phyloP scores from a whole-genome alignment of 768 basidiomycete species.

The Ramaria sp. region DNA sequence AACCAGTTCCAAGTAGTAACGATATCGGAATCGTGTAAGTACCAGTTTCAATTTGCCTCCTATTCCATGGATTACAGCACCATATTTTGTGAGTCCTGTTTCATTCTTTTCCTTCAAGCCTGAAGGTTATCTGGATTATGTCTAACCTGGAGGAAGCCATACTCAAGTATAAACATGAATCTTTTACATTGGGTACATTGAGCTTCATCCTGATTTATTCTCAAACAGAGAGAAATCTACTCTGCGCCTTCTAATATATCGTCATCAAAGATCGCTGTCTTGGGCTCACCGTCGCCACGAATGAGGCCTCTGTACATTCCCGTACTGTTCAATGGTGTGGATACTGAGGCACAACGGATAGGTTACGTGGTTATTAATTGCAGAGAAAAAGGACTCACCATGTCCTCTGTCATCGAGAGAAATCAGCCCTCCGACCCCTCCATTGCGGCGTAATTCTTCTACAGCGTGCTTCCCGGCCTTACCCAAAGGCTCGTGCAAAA shows the following conservation, averaged over 20 bases:
- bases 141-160: too few relatives aligned
- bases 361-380: background rate
- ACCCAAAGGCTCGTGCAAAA: slow-evolving; percentile 42
- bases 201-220: background rate
- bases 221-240: background rate
- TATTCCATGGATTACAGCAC: too few relatives aligned
- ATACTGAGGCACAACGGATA: slow-evolving; percentile 31
- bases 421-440: slow-evolving; percentile 66
- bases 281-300: slow-evolving; percentile 52
- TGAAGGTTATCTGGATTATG: too few relatives aligned
- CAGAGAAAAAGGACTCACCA: slow-evolving; percentile 28
- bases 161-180: too few relatives aligned
- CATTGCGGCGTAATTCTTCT: slow-evolving; percentile 43
- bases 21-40: too few relatives aligned
- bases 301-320: slow-evolving; percentile 82
- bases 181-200: too few relatives aligned
- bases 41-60: too few relatives aligned
- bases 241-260: slow-evolving; percentile 26
- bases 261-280: slow-evolving; percentile 69
- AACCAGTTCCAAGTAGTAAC: too few relatives aligned
- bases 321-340: slow-evolving; percentile 62
- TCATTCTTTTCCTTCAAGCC: too few relatives aligned
- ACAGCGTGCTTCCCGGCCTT: slow-evolving; percentile 46
- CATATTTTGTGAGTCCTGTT: too few relatives aligned
- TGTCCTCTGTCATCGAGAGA: slow-evolving; percentile 61